Base-by-base conservation (phyloP, 768 basidiomycete species). In the Amanita exitialis region DNA sequence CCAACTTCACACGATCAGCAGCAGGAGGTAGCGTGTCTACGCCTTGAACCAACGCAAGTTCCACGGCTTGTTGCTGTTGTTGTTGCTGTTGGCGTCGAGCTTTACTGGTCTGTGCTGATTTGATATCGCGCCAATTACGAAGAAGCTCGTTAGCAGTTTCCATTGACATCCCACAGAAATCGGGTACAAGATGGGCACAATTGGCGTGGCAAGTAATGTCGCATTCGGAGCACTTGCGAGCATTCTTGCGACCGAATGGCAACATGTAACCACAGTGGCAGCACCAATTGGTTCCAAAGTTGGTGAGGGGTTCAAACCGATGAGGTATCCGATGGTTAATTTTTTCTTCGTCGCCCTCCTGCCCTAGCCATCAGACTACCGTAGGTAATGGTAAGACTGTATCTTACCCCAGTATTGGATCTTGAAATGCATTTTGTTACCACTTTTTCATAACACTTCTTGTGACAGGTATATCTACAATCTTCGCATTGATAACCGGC, bases 151-250 rank as follows among this genome's bases (percentile, higher is more conserved):
- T 97, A 44, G 96, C 95, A 34, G 90, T 95, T 68, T 97, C 95
- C 95, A 98, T 98, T 34, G 93, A 92, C 94, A 99, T 97, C 38
- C 96, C 96, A 61, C 96, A 99, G 68, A 99, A 98, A 68, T 99
- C 95, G 53, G 96, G 96, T 36, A 99, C 96, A 52, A 98, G 80
- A 66, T 99, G 96, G 1, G 93, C 90, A 69, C 96, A 99, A 56
- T 92, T 89, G 16, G 91, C 92, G 67, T 99, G 96, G 60, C 93
- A 97, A 42, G 95, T 97, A 58, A 98, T 83, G 61, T 86, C 82
- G 69, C 96, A 99, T 66, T 98, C 95, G 0, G 90, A 83, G 65
- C 96, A 99, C 67, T 87, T 88, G 51, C 92, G 83, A 18, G 95
- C 87, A 65, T 97, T 95, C 75, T 98, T 98, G 57, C 94, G 83